These are phyloP conservation scores for Nidularia sp. DNA, from an alignment of 768 basidiomycete genomes.

Conservation along the genomic window DNA sequence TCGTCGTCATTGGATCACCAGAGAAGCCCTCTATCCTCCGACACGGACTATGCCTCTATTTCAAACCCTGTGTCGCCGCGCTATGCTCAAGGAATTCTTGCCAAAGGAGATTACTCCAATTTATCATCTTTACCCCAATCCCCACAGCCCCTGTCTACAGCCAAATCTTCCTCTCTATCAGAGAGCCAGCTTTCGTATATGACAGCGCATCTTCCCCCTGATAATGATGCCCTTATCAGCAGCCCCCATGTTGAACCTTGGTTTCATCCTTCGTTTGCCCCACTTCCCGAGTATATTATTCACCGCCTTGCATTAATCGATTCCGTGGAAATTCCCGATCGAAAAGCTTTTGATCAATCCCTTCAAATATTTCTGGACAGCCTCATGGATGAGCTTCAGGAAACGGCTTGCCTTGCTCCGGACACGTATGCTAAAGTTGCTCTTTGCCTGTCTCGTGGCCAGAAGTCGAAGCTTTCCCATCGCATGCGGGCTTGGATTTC, in stretches of 20 bases:
- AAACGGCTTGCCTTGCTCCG: slow-evolving; percentile 53
- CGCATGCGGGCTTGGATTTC: slow-evolving; percentile 1
- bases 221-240: slow-evolving; percentile 31
- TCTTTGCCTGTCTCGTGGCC: slow-evolving; percentile 39
- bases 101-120: too few relatives aligned
- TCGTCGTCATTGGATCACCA: too few relatives aligned
- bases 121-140: too few relatives aligned
- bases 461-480: slow-evolving; percentile 28
- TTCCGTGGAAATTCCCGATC: slow-evolving; percentile 56
- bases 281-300: slow-evolving; percentile 54
- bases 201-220: slow-evolving; percentile 32
- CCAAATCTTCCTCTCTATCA: too few relatives aligned
- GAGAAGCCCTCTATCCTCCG: too few relatives aligned
- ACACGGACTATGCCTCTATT: too few relatives aligned
- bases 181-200: slow-evolving; percentile 12
- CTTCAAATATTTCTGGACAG: slow-evolving; percentile 44
- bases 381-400: slow-evolving; percentile 51
- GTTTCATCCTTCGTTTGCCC: slow-evolving; percentile 52
- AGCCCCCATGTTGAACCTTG: slow-evolving; percentile 52
- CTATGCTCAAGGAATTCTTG: too few relatives aligned
- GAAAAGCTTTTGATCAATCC: slow-evolving; percentile 46
- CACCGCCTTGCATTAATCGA: slow-evolving; percentile 50
- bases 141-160: too few relatives aligned
- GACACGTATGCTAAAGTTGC: slow-evolving; percentile 53
- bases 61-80: too few relatives aligned